phyloP scores from a whole-genome alignment of 306 rosid genomes.

The Cicer bijugum region DNA sequence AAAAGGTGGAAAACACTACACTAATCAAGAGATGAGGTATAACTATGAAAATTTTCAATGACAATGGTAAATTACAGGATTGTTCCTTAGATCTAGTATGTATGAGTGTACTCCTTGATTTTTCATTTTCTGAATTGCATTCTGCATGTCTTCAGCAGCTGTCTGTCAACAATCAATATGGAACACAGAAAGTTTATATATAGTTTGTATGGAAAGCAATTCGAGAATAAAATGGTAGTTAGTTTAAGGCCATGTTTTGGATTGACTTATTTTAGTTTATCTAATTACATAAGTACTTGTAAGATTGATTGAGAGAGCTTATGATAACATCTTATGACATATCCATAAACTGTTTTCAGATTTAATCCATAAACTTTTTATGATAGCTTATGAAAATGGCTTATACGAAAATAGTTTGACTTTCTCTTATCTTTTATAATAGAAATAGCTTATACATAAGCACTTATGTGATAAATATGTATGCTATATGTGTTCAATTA shows the following conservation, averaged over 20 bases:
- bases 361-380: too few species aligned
- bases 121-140: slow-evolving; percentile 77
- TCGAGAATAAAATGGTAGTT: slow-evolving; percentile 7
- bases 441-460: too few species aligned
- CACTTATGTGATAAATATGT: too few species aligned
- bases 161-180: slow-evolving; percentile 52
- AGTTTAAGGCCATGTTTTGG: not conserved
- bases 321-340: too few species aligned
- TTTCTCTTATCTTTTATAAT: too few species aligned
- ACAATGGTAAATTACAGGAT: slow-evolving; percentile 66
- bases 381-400: too few species aligned
- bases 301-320: too few species aligned
- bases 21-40: slow-evolving; percentile 8
- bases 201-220: not conserved
- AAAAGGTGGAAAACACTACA: slow-evolving; percentile 9
- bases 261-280: too few species aligned
- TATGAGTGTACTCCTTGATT: slow-evolving; percentile 87
- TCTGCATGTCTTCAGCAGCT: slow-evolving; percentile 90
- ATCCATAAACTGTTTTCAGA: too few species aligned
- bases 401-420: too few species aligned
- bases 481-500: too few species aligned
- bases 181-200: slow-evolving; percentile 27
- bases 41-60: slow-evolving; percentile 16
- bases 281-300: too few species aligned
- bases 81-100: slow-evolving; percentile 91